Evolutionary conservation across 2,329 filamentous ascomycete species (phyloP), one percentile per base, ranked within the genome.

Genomic region (Fusarium subglutinans): DNA sequence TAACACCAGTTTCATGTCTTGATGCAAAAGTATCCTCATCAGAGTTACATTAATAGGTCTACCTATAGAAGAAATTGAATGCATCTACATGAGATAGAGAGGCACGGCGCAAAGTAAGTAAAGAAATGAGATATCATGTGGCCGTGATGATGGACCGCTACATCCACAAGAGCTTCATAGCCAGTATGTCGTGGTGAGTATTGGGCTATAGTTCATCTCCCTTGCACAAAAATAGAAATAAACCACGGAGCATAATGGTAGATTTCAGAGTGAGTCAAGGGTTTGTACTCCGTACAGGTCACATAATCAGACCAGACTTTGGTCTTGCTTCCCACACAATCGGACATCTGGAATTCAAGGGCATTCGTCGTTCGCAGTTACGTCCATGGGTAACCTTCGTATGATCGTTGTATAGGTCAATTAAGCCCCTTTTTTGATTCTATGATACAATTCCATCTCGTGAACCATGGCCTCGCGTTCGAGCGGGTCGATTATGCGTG

Each of bases 191-290:
- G 88, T 87, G 91, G 90, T 93, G 91, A 94, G 91, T 93, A 90
- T 84, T 83, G 82, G 87, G 87, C 76, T 55, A 55, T 58, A 43
- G 78, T 90, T 84, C 76, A 86, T 95, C 90, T 95, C 88, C 92
- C 92, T 94, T 86, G 88, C 89, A 90, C 90, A 90, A 94, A 94
- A 94, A 94, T 93, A 92, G 92, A 93, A 90, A 90, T 87, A 88
- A 86, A 91, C 91, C 91, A 94, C 86, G 84, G 90, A 80, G 87
- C 82, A 85, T 84, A 58, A 82, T 84, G 88, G 90, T 90, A 89
- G 86, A 88, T 90, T 88, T 93, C 93, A 92, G 92, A 94, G 92
- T 95, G 92, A 93, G 91, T 88, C 88, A 91, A 93, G 91, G 89
- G 79, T 80, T 63, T 63, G 71, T 26, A 44, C 50, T 80, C 63